Evolutionary conservation across 768 basidiomycete species (phyloP).

Genomic region (Sutorius australiensis): DNA sequence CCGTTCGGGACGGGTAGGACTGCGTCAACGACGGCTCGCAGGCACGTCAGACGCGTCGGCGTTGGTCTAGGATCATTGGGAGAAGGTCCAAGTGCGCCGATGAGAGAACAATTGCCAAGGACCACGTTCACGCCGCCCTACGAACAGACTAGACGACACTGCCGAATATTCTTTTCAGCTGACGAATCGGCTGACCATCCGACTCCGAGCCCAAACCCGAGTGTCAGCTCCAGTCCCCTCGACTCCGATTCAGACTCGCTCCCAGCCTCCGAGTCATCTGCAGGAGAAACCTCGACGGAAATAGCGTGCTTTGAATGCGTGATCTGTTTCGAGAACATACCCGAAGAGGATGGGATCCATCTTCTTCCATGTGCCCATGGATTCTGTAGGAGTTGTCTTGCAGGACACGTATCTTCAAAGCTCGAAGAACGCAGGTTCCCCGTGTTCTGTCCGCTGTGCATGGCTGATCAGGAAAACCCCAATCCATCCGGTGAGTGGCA

Average conservation of each 20-base stretch:
- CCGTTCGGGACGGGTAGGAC: background rate
- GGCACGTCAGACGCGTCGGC: background rate
- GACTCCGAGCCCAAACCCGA: background rate
- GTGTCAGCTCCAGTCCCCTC: too few species aligned
- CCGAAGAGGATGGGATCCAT: slow-evolving; percentile 39
- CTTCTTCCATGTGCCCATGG: slow-evolving; percentile 43
- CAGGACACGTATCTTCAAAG: slow-evolving; percentile 40
- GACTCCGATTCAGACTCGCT: too few species aligned
- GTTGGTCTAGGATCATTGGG: background rate
- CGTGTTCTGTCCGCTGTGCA: slow-evolving; percentile 57
- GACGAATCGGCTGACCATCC: slow-evolving; percentile 3
- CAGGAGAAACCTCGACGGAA: too few species aligned
- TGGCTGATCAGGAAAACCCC: slow-evolving; percentile 29
- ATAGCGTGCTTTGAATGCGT: slow-evolving; percentile 42
- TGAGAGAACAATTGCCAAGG: background rate
- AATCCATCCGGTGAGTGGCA: slow-evolving; percentile 33
- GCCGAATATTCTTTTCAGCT: slow-evolving; percentile 24
- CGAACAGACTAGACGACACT: slow-evolving; percentile 24
- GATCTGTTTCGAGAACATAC: slow-evolving; percentile 50
- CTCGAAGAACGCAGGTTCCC: slow-evolving; percentile 52
- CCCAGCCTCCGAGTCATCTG: too few species aligned
- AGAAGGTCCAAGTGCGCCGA: slow-evolving; percentile 5
- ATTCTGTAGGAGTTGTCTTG: slow-evolving; percentile 54
- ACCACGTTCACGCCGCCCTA: slow-evolving; percentile 8
- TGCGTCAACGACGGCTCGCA: background rate